Conservation (phyloP, 176 grass and related monocot species). For the Triticum urartu region DNA sequence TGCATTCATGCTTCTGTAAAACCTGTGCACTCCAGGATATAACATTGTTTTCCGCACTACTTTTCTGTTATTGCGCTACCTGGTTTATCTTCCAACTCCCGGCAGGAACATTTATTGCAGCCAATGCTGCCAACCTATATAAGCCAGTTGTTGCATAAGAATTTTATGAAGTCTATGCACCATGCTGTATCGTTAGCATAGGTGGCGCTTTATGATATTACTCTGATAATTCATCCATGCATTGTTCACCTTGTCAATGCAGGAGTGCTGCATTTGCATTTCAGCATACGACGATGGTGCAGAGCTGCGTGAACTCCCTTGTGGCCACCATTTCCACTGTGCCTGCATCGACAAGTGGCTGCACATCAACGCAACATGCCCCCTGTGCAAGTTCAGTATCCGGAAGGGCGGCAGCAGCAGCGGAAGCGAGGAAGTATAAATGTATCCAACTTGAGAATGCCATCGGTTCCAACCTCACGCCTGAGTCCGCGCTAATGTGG, state of each 20-base stretch:
- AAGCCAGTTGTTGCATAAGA: background rate
- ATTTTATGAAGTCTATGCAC: background rate
- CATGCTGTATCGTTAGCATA: background rate
- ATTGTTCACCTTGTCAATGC: slow-evolving; percentile 10
- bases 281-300: slow-evolving; percentile 69
- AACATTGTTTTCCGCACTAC: background rate
- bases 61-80: background rate
- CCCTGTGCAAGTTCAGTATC: slow-evolving; percentile 83
- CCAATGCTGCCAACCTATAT: background rate
- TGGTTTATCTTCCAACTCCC: background rate
- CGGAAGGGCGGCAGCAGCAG: slow-evolving; percentile 60
- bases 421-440: slow-evolving; percentile 68
- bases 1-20: background rate
- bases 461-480: background rate
- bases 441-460: background rate
- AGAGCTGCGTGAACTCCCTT: slow-evolving; percentile 72
- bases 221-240: background rate
- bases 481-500: slow-evolving; percentile 28
- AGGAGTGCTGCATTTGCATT: slow-evolving; percentile 89
- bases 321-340: slow-evolving; percentile 81
- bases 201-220: background rate
- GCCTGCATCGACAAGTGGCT: slow-evolving; percentile 80
- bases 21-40: background rate
- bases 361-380: slow-evolving; percentile 77
- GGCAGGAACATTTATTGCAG: background rate